Base-by-base conservation (phyloP, 345 rosid species). In the Carallia pectinifolia region DNA sequence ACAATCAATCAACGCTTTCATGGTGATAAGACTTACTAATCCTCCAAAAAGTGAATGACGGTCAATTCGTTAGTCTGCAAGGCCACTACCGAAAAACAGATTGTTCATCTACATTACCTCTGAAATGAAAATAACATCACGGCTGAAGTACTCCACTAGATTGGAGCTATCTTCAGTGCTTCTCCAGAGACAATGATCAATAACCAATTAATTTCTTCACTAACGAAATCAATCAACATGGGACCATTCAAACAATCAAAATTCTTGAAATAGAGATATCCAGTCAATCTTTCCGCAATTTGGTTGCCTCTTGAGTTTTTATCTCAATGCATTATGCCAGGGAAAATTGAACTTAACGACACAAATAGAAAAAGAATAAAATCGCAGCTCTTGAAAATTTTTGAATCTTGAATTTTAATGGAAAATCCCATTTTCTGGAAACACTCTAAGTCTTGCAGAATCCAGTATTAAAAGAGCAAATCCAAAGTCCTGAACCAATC, bases 61-160 rank as follows among this genome's bases (percentile, higher is more conserved):
- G 59, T 50, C 52, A 37, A 55, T 54, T 55, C 61, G 31, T 65
- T 52, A 23, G 37, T 23, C 47, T 55, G 31, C 16, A 36, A 55
- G 38, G 62, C 53, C 34, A 18, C 31, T 9, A 56, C 71, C 50
- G 13, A 31, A 58, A 29, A 17, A 40, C 5, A 23, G 54, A 58
- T 56, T 58, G 27, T 6, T n/a, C 23, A 23, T 54, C 70, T 37
- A 38, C 12, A 27, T 39, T 15, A 16, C 58, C 70, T 67, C 70
- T 39, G 16, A 38, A 18, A 67, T 23, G 70, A 52, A 55, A 67
- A 52, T 29, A 64, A 44, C 4, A 47, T 6, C n/a, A 27, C 30
- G 38, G 12, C 39, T 29, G 36, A 13, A 27, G 17, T 6, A 15
- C 17, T 16, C 18, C 33, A 30, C 39, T 30, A 65, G 17, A 9